Evolutionary conservation across 192 early-diverging fungal genomes (phyloP), one percentile per base, ranked within the genome.

Genomic region (Linnemannia schmuckeri): DNA sequence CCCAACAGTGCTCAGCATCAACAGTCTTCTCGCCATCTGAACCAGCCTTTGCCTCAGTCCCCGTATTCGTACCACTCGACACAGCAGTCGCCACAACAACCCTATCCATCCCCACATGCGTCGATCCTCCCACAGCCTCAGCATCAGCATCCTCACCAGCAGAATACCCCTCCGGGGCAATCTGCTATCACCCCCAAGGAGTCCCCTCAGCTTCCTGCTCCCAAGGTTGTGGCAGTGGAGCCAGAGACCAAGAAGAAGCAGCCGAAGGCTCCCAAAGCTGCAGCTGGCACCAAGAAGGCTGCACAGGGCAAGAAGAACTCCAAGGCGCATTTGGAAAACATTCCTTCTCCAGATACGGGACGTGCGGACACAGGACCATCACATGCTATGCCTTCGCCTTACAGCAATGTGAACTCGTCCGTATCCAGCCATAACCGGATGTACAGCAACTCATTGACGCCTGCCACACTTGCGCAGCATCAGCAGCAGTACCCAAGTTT

Each of bases 401-500:
- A 87, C 24, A 73, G 70, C 41, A 73, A 52, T 35, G 38, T 87
- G 72, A 76, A 87, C n/a, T 68, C 85, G 18, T 69, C 85, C 38
- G 70, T 87, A 47, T 40, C 75, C 12, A 71, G 66, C 12, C 79
- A 87, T 40, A 81, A 75, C 42, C 85, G 85, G 37, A 72, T 81
- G 68, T 87, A 87, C 54, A 81, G 78, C 55, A 87, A 57, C n/a
- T 33, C 78, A 2, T 57, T 87, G 70, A 87, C 85, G 38, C 75
- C 79, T 0, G 80, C 76, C 17, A 69, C 79, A 0, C 74, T 87
- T 37, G 79, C 85, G 0, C 85, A 87, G 68, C 85, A 87, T 68
- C 85, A 87, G 27, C 85, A 87, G 63, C 85, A 87, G 63, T 87
- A 87, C 54, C 80, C 85, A 44, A 81, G 79, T 47, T 87, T 87